Percentiles rank a stretch among this genome's conserved stretches.
phyloP scores from a whole-genome alignment of 2,329 filamentous ascomycete genomes.

The Penicillium sclerotigenum region DNA sequence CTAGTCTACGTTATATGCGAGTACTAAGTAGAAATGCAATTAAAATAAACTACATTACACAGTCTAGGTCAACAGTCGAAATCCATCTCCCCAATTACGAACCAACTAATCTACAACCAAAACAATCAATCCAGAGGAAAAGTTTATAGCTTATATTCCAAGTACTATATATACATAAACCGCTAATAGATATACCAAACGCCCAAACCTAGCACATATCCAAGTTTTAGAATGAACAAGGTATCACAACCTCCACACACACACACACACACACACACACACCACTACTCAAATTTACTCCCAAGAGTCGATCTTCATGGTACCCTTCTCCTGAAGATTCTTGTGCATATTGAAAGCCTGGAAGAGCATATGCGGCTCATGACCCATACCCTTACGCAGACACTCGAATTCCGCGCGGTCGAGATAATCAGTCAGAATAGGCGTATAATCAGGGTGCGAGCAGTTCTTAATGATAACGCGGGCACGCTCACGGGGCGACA shows the following conservation, averaged over 20 bases:
- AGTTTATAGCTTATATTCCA: background rate
- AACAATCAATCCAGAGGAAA: background rate
- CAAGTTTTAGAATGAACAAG: background rate
- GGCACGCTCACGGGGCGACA: slow-evolving; percentile 75
- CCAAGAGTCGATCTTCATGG: slow-evolving; percentile 80
- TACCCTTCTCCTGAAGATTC: slow-evolving; percentile 75
- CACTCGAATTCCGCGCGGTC: slow-evolving; percentile 84
- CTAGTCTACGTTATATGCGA: background rate
- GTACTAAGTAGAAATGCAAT: background rate
- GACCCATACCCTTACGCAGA: slow-evolving; percentile 79
- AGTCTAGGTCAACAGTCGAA: background rate
- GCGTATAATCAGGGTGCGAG: slow-evolving; percentile 78
- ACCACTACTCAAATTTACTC: slow-evolving; percentile 26
- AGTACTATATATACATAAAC: slow-evolving; percentile 7
- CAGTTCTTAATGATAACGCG: slow-evolving; percentile 84
- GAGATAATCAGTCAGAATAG: slow-evolving; percentile 78
- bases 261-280: background rate
- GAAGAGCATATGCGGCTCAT: slow-evolving; percentile 84
- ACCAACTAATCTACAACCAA: background rate
- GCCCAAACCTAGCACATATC: background rate
- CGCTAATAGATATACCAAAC: slow-evolving; percentile 10
- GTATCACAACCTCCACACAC: background rate
- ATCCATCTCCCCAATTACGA: background rate
- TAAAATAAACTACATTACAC: background rate
- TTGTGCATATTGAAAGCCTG: slow-evolving; percentile 87